Conservation (phyloP, 2,329 filamentous ascomycete species). For the Diaporthe nobilis region DNA sequence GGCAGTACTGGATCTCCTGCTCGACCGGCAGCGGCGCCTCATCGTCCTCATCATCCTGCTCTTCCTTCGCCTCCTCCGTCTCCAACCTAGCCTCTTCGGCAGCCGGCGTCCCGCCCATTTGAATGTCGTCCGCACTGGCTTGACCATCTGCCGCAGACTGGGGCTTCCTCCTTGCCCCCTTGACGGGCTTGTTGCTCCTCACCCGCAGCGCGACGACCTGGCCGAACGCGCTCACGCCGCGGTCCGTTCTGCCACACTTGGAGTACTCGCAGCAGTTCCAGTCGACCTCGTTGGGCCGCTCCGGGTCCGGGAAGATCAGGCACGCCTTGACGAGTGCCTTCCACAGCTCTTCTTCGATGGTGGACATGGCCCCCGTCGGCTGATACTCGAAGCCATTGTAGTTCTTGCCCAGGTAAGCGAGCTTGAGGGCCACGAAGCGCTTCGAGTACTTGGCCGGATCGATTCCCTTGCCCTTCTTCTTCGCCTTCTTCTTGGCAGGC, state of each 20-base stretch:
- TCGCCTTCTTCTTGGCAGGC: conserved; percentile 36
- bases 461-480: conserved; percentile 69
- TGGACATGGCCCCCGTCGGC: conserved; percentile 78
- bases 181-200: conserved; percentile 81
- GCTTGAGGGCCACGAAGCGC: conserved; percentile 88
- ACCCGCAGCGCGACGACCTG: conserved; percentile 91
- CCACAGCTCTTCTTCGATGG: conserved; percentile 95
- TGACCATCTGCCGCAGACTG: conserved; percentile 45
- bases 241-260: conserved; percentile 94
- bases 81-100: conserved; percentile 21
- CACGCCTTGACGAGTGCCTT: conserved; percentile 87
- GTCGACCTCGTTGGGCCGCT: conserved; percentile 74
- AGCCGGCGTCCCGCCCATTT: conserved; percentile 17
- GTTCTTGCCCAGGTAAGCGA: conserved; percentile 90
- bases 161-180: conserved; percentile 42
- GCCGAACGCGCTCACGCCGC: conserved; percentile 95
- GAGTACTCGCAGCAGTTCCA: conserved; percentile 92
- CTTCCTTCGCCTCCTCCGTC: conserved; percentile 47
- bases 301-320: conserved; percentile 78
- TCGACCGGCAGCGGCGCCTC: conserved; percentile 74
- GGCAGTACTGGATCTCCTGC: conserved; percentile 88
- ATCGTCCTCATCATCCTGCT: conserved; percentile 46
- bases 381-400: conserved; percentile 97
- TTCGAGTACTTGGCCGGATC: conserved; percentile 87
- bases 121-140: conserved; percentile 43